Percentiles rank a stretch among this genome's conserved stretches.
phyloP scores from a whole-genome alignment of 2,329 filamentous ascomycete species.

The Colletotrichum filicis region DNA sequence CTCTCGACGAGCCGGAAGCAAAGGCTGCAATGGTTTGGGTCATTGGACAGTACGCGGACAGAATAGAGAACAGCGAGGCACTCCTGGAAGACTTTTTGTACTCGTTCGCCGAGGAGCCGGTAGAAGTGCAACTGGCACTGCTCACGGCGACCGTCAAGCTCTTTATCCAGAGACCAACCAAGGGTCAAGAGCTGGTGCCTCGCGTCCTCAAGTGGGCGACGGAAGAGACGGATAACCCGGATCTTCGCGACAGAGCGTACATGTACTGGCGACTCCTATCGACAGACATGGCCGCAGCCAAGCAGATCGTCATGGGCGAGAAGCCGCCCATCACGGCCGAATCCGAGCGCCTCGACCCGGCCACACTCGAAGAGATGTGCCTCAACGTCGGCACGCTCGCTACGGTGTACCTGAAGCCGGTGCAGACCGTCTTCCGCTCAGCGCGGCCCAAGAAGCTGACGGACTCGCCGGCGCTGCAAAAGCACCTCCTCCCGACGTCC shows the following conservation, averaged over 20 bases:
- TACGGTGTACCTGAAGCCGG: slow-evolving; percentile 97
- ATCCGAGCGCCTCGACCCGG: slow-evolving; percentile 90
- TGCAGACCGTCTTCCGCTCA: slow-evolving; percentile 94
- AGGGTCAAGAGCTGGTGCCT: slow-evolving; percentile 91
- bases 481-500: slow-evolving; percentile 70
- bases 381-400: slow-evolving; percentile 95
- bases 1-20: slow-evolving; percentile 94
- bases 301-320: slow-evolving; percentile 93
- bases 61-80: slow-evolving; percentile 96
- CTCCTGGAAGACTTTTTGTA: slow-evolving; percentile 95
- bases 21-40: slow-evolving; percentile 99
- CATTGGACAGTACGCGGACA: slow-evolving; percentile 96
- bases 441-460: slow-evolving; percentile 83
- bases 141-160: slow-evolving; percentile 97
- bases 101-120: slow-evolving; percentile 91
- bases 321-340: slow-evolving; percentile 97
- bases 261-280: slow-evolving; percentile 99
- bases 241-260: slow-evolving; percentile 93
- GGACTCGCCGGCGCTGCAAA: slow-evolving; percentile 88
- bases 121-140: slow-evolving; percentile 94
- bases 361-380: slow-evolving; percentile 96
- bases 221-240: slow-evolving; percentile 98
- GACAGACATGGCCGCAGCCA: slow-evolving; percentile 88
- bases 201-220: slow-evolving; percentile 98
- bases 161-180: slow-evolving; percentile 96